Conservation (phyloP, 306 rosid genomes). For the Trifolium subterraneum region DNA sequence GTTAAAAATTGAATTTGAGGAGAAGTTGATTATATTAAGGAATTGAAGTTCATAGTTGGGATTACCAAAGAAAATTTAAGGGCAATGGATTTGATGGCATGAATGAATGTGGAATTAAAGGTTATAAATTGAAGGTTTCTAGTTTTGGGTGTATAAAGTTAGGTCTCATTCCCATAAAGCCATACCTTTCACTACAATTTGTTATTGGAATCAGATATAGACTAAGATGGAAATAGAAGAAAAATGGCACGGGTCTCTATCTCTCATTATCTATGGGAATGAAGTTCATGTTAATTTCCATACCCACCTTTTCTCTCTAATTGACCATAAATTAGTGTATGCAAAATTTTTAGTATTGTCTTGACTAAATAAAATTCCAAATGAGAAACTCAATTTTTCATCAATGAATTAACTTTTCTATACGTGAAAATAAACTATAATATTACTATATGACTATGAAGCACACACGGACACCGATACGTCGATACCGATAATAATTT, state of each 20-base stretch:
- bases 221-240: conserved; percentile 42
- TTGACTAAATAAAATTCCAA: neutral
- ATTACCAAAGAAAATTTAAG: conserved; percentile 34
- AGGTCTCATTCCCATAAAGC: conserved; percentile 60
- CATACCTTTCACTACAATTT: conserved; percentile 51
- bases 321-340: conserved; percentile 30
- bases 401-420: neutral
- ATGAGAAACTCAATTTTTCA: neutral
- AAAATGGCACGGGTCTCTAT: conserved; percentile 54
- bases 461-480: too few species aligned
- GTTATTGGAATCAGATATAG: conserved; percentile 38
- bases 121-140: conserved; percentile 52
- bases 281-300: conserved; percentile 38
- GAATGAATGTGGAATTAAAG: conserved; percentile 52
- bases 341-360: neutral
- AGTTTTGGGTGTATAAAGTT: conserved; percentile 47
- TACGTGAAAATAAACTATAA: too few species aligned
- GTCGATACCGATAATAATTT: too few species aligned
- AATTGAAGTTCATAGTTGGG: conserved; percentile 1
- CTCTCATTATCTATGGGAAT: conserved; percentile 41
- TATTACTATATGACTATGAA: too few species aligned
- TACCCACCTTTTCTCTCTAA: conserved; percentile 39
- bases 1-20: neutral
- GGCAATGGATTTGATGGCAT: conserved; percentile 39
- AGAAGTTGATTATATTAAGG: neutral